Evolutionary conservation across 768 basidiomycete species (phyloP).

Genomic region (Panus rudis): DNA sequence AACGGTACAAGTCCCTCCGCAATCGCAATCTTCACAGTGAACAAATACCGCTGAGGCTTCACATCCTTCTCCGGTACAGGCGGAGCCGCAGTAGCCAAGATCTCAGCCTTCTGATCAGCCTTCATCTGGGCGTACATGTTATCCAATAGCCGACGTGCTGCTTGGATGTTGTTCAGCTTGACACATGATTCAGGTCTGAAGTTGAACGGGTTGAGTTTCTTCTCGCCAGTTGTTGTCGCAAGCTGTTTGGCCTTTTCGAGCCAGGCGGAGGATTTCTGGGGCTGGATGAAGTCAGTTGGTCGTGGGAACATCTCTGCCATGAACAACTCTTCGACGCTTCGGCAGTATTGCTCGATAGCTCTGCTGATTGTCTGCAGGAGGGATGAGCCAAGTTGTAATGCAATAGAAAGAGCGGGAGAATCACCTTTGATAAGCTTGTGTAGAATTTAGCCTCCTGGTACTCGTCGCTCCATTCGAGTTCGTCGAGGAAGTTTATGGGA

Average conservation of each 20-base stretch:
- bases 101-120: slow-evolving; percentile 76
- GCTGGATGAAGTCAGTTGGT: slow-evolving; percentile 68
- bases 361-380: slow-evolving; percentile 74
- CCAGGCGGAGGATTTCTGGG: slow-evolving; percentile 85
- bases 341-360: slow-evolving; percentile 87
- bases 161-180: slow-evolving; percentile 95
- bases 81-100: slow-evolving; percentile 49
- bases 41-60: slow-evolving; percentile 60
- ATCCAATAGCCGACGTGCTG: slow-evolving; percentile 84
- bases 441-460: slow-evolving; percentile 87
- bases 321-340: slow-evolving; percentile 81
- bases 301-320: slow-evolving; percentile 94
- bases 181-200: slow-evolving; percentile 92
- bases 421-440: slow-evolving; percentile 80
- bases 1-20: slow-evolving; percentile 82
- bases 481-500: slow-evolving; percentile 82
- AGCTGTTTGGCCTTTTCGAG: slow-evolving; percentile 80
- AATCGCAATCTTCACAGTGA: slow-evolving; percentile 88
- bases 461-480: slow-evolving; percentile 87
- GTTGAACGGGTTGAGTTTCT: slow-evolving; percentile 91
- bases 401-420: slow-evolving; percentile 6
- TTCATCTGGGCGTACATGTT: slow-evolving; percentile 91
- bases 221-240: slow-evolving; percentile 70
- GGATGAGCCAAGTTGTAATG: background rate
- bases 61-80: slow-evolving; percentile 69